Conservation (phyloP, 1,139 yeast genomes). For the Blastobotrys ciferrii region DNA sequence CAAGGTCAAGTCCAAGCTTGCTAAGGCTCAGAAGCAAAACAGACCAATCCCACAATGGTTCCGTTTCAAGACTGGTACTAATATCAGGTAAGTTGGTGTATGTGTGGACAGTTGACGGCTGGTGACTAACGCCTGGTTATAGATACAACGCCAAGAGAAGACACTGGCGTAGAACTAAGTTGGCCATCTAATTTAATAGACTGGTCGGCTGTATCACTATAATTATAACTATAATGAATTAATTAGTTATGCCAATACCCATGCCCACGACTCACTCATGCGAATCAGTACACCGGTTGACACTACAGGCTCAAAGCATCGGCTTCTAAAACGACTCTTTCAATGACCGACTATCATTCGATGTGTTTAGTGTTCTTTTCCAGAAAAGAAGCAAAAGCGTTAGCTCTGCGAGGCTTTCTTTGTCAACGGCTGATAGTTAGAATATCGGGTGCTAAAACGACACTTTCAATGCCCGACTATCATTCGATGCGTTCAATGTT, state of each 20-base stretch:
- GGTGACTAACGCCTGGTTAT: neutral
- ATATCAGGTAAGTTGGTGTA: conserved; percentile 55
- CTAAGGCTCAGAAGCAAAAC: conserved; percentile 99
- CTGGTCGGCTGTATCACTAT: conserved; percentile 10
- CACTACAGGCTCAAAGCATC: no score
- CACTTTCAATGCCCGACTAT: no score
- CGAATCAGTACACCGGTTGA: no score
- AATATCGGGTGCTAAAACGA: no score
- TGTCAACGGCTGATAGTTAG: no score
- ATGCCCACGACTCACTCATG: no score
- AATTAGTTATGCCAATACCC: conserved; percentile 2
- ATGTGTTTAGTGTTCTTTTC: no score
- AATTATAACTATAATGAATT: conserved; percentile 7
- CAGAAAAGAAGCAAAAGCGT: no score
- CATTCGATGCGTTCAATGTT: no score
- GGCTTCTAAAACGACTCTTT: no score
- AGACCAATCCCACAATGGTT: conserved; percentile 99
- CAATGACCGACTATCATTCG: no score
- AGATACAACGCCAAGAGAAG: conserved; percentile 99
- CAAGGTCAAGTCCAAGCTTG: conserved; percentile 98
- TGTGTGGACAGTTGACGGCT: neutral
- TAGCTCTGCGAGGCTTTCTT: no score
- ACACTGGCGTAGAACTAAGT: conserved; percentile 99
- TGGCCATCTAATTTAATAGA: conserved; percentile 67
- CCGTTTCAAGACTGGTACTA: conserved; percentile 98